Percentiles rank a stretch among this genome's conserved stretches.
phyloP scores from a whole-genome alignment of 2,329 filamentous ascomycete species.

The Xylariomycetidae sp. region DNA sequence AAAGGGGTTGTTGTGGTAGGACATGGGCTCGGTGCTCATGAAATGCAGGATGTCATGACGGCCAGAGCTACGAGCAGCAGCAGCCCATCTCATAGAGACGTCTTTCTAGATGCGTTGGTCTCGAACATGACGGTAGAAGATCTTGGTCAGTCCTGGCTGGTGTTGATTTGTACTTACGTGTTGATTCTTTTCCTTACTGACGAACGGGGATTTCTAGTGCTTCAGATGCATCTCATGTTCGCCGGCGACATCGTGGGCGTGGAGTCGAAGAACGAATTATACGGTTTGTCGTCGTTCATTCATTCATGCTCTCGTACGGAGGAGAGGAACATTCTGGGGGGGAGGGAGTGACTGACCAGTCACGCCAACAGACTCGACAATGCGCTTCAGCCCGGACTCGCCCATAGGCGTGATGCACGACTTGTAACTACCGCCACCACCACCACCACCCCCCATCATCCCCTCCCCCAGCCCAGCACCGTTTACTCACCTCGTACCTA shows the following conservation, averaged over 20 bases:
- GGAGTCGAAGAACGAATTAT: constrained; percentile 33
- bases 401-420: constrained; percentile 38
- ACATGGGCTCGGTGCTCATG: no score
- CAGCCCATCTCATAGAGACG: no score
- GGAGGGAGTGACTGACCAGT: no score
- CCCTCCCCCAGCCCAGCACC: not conserved
- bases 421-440: constrained; percentile 19
- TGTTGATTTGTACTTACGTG: not conserved
- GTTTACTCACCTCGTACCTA: not conserved
- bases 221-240: constrained; percentile 42
- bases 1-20: no score
- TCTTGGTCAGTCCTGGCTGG: constrained; percentile 20
- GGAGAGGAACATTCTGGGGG: not conserved
- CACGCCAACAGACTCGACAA: constrained; percentile 23
- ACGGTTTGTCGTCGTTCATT: constrained; percentile 20
- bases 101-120: no score
- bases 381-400: constrained; percentile 32
- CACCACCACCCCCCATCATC: not conserved
- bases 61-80: no score
- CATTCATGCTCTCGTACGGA: not conserved
- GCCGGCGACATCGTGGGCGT: constrained; percentile 36
- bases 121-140: constrained; percentile 30
- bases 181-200: constrained; percentile 5
- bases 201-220: constrained; percentile 17
- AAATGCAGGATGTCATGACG: no score